These are phyloP conservation scores for Chondrostereum purpureum DNA, from an alignment of 1,284 basidiomycete species.

Conservation along the genomic window DNA sequence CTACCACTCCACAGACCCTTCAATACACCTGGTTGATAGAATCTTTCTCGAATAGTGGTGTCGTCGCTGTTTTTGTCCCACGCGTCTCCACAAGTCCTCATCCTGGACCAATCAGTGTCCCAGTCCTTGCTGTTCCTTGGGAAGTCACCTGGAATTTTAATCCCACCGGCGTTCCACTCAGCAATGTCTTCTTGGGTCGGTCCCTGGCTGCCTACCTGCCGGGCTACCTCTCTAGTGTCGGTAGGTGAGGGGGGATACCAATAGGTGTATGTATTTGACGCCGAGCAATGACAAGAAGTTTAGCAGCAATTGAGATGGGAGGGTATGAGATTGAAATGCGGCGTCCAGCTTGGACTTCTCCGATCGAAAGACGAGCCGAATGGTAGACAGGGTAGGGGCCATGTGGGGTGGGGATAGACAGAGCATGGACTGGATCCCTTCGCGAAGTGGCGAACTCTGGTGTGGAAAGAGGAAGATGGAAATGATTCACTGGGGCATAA, in stretches of 20 bases:
- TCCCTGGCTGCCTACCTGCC: conserved; percentile 16
- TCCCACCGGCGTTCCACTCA: conserved; percentile 41
- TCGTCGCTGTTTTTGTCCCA: conserved; percentile 25
- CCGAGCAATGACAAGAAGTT: conserved; percentile 55
- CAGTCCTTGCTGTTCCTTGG: conserved; percentile 28
- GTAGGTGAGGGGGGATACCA: conserved; percentile 37
- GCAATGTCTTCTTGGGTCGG: conserved; percentile 55
- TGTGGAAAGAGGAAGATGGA: conserved; percentile 39
- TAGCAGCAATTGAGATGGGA: conserved; percentile 49
- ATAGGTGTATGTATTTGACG: conserved; percentile 41
- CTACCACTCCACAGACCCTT: conserved; percentile 55
- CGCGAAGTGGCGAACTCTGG: conserved; percentile 11
- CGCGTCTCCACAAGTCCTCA: conserved; percentile 42
- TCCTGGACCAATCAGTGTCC: conserved; percentile 58
- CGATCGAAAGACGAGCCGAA: conserved; percentile 18
- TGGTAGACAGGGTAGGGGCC: conserved; percentile 55
- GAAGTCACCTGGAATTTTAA: conserved; percentile 19
- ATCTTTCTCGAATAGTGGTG: conserved; percentile 7
- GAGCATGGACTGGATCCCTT: conserved; percentile 15
- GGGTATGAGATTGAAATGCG: conserved; percentile 36
- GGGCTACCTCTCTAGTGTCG: conserved; percentile 38
- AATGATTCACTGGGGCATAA: conserved; percentile 56
- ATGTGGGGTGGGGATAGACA: conserved; percentile 42
- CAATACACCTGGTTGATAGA: conserved; percentile 20
- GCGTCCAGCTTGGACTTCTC: conserved; percentile 34